These are phyloP conservation scores for Exobasidium cylindrosporum DNA, from an alignment of 1,284 basidiomycete genomes.

Conservation along the genomic window DNA sequence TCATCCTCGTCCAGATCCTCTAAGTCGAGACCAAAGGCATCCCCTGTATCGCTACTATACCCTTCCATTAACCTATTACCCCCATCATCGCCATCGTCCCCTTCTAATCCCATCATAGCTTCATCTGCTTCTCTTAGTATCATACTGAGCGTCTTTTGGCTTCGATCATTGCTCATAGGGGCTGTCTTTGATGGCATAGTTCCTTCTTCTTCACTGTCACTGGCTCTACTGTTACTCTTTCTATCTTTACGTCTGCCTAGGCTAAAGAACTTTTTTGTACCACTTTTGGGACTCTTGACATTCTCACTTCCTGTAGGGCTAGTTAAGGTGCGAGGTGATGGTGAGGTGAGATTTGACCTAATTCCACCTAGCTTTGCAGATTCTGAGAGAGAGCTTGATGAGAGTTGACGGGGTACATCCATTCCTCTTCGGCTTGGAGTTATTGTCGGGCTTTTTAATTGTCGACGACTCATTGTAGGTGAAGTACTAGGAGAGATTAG, in stretches of 20 bases:
- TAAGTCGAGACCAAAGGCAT: neutral
- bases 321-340: neutral
- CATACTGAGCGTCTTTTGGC: conserved; percentile 21
- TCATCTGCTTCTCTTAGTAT: conserved; percentile 22
- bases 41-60: neutral
- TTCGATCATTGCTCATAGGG: conserved; percentile 6
- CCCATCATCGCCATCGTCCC: conserved; percentile 4
- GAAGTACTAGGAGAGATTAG: no score
- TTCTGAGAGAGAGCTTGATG: no score
- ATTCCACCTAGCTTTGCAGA: no score
- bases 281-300: neutral
- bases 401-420: neutral
- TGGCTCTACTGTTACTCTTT: neutral
- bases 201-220: neutral
- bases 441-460: neutral
- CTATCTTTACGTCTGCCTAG: neutral
- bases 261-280: neutral
- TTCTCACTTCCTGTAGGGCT: conserved; percentile 2
- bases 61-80: neutral
- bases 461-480: neutral
- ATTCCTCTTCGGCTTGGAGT: neutral
- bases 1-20: conserved; percentile 5
- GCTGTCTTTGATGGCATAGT: neutral
- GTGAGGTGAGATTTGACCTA: neutral
- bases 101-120: conserved; percentile 14